Percentiles rank a stretch among this genome's conserved stretches.
phyloP scores from a whole-genome alignment of 1,139 yeast species.

The Candida sp. region DNA sequence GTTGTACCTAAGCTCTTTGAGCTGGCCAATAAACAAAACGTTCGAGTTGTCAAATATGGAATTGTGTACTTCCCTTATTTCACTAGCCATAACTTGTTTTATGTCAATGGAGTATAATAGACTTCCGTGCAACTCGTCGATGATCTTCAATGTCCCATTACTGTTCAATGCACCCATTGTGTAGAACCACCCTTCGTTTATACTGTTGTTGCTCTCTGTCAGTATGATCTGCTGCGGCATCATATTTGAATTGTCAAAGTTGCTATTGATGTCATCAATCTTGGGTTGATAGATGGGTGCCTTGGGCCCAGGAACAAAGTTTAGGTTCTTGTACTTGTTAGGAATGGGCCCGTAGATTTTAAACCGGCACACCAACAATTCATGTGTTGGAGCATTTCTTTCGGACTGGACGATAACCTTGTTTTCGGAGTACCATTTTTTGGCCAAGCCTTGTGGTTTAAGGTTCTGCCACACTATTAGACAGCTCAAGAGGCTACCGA shows the following conservation, averaged over 20 bases:
- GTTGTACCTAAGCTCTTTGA: slow-evolving; percentile 54
- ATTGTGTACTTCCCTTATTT: slow-evolving; percentile 69
- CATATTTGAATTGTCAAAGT: slow-evolving; percentile 3
- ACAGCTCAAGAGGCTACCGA: slow-evolving; percentile 52
- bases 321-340: slow-evolving; percentile 42
- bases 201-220: slow-evolving; percentile 17
- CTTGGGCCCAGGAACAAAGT: slow-evolving; percentile 44
- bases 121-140: slow-evolving; percentile 70
- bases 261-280: slow-evolving; percentile 14
- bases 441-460: slow-evolving; percentile 59
- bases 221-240: slow-evolving; percentile 5
- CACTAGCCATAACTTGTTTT: slow-evolving; percentile 59
- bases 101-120: slow-evolving; percentile 67
- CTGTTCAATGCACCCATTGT: slow-evolving; percentile 76
- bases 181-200: slow-evolving; percentile 71
- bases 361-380: slow-evolving; percentile 64
- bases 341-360: slow-evolving; percentile 68
- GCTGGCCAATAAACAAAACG: slow-evolving; percentile 61
- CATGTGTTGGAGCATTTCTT: slow-evolving; percentile 28
- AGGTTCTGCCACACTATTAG: slow-evolving; percentile 69
- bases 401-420: slow-evolving; percentile 27
- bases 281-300: slow-evolving; percentile 49
- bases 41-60: slow-evolving; percentile 67
- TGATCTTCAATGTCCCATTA: slow-evolving; percentile 66
- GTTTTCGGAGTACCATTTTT: slow-evolving; percentile 57